Base-by-base conservation (phyloP, 192 early-diverging fungal species). In the Backusella australiensis region DNA sequence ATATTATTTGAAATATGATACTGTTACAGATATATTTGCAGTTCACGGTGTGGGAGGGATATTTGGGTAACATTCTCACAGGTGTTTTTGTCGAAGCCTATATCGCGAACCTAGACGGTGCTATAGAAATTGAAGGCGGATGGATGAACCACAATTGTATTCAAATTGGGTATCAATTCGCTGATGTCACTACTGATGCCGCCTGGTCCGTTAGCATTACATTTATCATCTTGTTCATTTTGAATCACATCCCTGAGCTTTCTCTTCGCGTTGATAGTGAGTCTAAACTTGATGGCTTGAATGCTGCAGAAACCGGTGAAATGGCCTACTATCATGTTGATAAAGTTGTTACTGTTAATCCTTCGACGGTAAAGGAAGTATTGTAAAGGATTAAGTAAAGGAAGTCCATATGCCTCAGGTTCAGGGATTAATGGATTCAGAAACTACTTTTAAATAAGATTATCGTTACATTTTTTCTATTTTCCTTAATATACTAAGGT, bases 1-100 rank as follows among this genome's bases (percentile, higher is more conserved):
- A 91, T 88, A 92, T 71, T 85, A 86, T 63, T 85, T 97, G 74
- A 90, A 94, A 53, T 96, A 92, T 86, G 97, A 97, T 81, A 94
- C 97, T 83, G 91, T 95, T 34, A 89, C 96, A 41, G 96, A 98
- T 81, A 95, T 95, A 8, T 98, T 94, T 91, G 90, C 92, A 71
- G 89, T 94, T 12, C 96, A 97, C 77, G 96, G 93, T 65, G 86
- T 96, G 26, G 93, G 94, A 53, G 97, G 2, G 96, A n/a, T 74
- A 92, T 53, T 82, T 94, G 52, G 97, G 97, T 53, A 90, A 89
- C 73, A 79, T 99, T n/a, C 82, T 97, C 29, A 96, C 96, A 5
- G 97, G 96, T 76, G 72, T 99, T 32, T 99, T 97, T 86, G 96
- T 96, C 26, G 86, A 95, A 76, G 84, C 88, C 44, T 87, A 80